Evolutionary conservation across 352 stramenopile species (phyloP).

Genomic region (Pythium rhizo-oryzae): DNA sequence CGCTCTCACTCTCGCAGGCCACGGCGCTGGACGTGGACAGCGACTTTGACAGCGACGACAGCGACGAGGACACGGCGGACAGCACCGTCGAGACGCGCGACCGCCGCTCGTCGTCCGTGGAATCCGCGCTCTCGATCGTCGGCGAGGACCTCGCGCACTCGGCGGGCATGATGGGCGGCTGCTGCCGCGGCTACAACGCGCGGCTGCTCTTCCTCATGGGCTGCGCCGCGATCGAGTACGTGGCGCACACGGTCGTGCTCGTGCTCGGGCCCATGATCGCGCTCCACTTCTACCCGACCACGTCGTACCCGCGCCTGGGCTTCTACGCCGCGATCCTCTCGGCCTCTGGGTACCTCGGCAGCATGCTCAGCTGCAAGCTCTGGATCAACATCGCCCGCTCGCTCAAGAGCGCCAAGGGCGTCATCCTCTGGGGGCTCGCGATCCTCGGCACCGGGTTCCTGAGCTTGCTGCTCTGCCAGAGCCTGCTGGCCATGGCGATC

Average conservation of each 20-base stretch:
- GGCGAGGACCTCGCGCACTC: conserved; percentile 25
- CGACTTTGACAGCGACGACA: conserved; percentile 6
- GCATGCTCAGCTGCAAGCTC: conserved; percentile 69
- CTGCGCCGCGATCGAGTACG: conserved; percentile 80
- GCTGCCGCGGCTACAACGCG: conserved; percentile 70
- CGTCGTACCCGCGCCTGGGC: conserved; percentile 67
- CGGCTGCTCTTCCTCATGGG: conserved; percentile 81
- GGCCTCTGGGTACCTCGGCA: conserved; percentile 66
- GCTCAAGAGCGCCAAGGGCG: conserved; percentile 76
- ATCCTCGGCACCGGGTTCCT: conserved; percentile 71
- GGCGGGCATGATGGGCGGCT: conserved; percentile 33
- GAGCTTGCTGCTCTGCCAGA: conserved; percentile 78
- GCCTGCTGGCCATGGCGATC: conserved; percentile 71
- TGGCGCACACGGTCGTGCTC: conserved; percentile 71
- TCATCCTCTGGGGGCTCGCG: conserved; percentile 80
- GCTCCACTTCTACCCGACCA: conserved; percentile 78
- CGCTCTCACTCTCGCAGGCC: background rate
- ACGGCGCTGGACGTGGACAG: background rate
- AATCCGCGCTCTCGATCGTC: conserved; percentile 28
- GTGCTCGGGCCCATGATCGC: conserved; percentile 71
- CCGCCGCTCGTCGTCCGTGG: conserved; percentile 30
- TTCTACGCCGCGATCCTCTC: conserved; percentile 81
- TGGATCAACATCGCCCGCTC: conserved; percentile 81
- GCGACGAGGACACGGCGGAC: background rate
- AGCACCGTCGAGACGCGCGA: conserved; percentile 10